Evolutionary conservation across 2,329 filamentous ascomycete species (phyloP).

Genomic region (Alternaria consortialis): DNA sequence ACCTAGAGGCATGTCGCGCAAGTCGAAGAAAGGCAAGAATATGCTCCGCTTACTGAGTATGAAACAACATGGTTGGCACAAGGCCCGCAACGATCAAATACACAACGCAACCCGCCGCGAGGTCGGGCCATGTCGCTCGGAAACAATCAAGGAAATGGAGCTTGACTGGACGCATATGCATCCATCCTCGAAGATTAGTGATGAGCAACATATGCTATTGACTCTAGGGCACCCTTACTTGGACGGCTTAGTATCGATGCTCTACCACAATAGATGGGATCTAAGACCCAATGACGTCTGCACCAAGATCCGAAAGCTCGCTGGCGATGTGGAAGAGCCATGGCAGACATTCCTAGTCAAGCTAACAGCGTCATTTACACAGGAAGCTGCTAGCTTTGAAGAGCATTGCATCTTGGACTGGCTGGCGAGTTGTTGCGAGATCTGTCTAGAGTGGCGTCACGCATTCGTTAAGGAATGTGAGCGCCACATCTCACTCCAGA

Average conservation of each 20-base stretch:
- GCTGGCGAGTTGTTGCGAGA: conserved; percentile 20
- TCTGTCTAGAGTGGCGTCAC: conserved; percentile 16
- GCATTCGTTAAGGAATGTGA: conserved; percentile 13
- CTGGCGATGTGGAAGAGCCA: conserved; percentile 22
- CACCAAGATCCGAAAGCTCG: conserved; percentile 13
- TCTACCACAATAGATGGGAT: conserved; percentile 16
- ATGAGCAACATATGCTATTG: conserved; percentile 19
- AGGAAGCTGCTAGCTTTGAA: not conserved
- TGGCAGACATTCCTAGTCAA: conserved; percentile 23
- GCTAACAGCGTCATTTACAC: conserved; percentile 3
- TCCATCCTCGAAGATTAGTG: not conserved
- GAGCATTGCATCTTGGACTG: conserved; percentile 14
- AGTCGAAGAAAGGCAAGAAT: conserved; percentile 12
- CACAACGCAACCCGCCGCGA: conserved; percentile 15
- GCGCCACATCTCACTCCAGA: not conserved
- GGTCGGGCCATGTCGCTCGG: not conserved
- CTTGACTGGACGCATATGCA: conserved; percentile 11
- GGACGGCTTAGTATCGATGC: conserved; percentile 14
- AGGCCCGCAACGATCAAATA: conserved; percentile 2
- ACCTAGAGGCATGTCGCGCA: conserved; percentile 1
- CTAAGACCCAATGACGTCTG: conserved; percentile 22
- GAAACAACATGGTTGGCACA: conserved; percentile 13
- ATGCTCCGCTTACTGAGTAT: conserved; percentile 10
- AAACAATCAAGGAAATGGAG: conserved; percentile 9
- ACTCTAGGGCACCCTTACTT: conserved; percentile 24